phyloP scores from a whole-genome alignment of 2,329 filamentous ascomycete genomes.

The Pseudogymnoascus sp. region DNA sequence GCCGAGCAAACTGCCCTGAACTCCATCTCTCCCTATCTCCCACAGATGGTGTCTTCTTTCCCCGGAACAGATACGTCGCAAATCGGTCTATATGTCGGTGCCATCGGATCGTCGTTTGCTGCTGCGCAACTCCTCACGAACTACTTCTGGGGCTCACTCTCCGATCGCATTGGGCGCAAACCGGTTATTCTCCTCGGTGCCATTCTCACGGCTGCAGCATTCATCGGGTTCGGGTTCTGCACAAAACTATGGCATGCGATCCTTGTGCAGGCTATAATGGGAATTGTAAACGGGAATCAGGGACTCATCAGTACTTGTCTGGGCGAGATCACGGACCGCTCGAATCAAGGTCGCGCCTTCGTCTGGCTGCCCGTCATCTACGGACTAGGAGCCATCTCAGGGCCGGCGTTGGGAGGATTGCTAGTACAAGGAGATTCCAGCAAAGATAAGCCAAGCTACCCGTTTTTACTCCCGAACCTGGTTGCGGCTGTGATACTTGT shows the following conservation, averaged over 20 bases:
- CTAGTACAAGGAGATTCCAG: constrained; percentile 53
- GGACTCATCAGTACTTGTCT: constrained; percentile 89
- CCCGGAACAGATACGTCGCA: constrained; percentile 65
- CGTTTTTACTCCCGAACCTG: constrained; percentile 80
- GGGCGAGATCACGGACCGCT: constrained; percentile 89
- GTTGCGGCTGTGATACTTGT: constrained; percentile 66
- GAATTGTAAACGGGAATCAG: constrained; percentile 88
- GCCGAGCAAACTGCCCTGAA: constrained; percentile 96
- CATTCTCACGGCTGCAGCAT: constrained; percentile 71
- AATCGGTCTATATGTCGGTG: constrained; percentile 80
- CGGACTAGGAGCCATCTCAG: constrained; percentile 86
- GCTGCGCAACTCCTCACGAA: constrained; percentile 89
- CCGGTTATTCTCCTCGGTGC: constrained; percentile 79
- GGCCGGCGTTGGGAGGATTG: constrained; percentile 82
- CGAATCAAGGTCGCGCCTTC: constrained; percentile 89
- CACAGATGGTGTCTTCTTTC: constrained; percentile 83
- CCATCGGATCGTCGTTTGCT: constrained; percentile 86
- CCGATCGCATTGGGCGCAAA: constrained; percentile 72
- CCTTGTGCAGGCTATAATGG: constrained; percentile 82
- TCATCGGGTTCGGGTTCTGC: constrained; percentile 82
- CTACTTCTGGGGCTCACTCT: constrained; percentile 82
- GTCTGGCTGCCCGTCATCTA: constrained; percentile 96
- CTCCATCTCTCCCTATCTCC: constrained; percentile 90
- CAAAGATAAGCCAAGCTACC: constrained; percentile 53
- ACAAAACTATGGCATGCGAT: constrained; percentile 76